These are phyloP conservation scores for Nadsonia starkeyi-henricii DNA, from an alignment of 1,139 yeast species.

Conservation along the genomic window DNA sequence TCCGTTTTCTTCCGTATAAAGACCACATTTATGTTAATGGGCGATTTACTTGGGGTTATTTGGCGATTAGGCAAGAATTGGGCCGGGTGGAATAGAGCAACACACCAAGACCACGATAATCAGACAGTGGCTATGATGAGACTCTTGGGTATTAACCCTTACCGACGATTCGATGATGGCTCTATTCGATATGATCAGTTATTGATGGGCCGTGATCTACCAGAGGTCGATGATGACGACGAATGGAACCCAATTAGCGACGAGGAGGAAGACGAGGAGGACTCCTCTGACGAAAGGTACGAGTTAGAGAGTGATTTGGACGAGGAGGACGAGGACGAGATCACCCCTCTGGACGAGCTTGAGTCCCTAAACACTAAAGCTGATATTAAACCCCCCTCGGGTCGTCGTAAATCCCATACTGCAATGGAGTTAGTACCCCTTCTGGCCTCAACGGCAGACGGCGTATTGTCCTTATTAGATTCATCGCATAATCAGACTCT, in stretches of 20 bases:
- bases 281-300: constrained; percentile 9
- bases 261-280: constrained; percentile 10
- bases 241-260: constrained; percentile 7
- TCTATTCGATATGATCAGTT: neutral
- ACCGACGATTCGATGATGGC: neutral
- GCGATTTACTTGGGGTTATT: neutral
- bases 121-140: neutral
- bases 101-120: neutral
- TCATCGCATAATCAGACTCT: neutral
- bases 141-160: neutral
- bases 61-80: neutral
- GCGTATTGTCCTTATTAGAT: neutral
- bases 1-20: neutral
- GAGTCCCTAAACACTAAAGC: too few relatives aligned
- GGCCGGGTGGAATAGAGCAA: constrained; percentile 1
- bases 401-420: constrained; percentile 5
- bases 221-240: constrained; percentile 5
- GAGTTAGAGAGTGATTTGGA: constrained; percentile 11
- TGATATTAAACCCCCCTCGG: constrained; percentile 9
- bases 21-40: neutral
- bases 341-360: constrained; percentile 5
- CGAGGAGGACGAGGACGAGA: constrained; percentile 13
- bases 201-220: neutral
- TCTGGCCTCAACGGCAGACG: neutral
- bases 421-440: neutral